Evolutionary conservation across 2,329 filamentous ascomycete species (phyloP).

Genomic region (Stenocarpella maydis): DNA sequence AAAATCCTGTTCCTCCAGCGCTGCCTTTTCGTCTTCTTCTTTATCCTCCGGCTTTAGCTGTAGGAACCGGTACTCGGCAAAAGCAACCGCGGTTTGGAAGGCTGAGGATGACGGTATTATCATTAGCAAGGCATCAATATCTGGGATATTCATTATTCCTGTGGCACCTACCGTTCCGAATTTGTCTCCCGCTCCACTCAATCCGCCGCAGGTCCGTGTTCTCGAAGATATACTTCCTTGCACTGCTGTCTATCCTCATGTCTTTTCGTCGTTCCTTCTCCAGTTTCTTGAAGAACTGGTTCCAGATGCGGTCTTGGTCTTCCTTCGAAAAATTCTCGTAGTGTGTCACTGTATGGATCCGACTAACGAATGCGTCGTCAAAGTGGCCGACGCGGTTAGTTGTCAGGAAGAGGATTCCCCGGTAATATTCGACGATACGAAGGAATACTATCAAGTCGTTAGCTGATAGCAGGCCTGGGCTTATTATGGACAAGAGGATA

Average conservation of each 20-base stretch:
- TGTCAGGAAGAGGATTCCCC: conserved; percentile 41
- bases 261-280: background rate
- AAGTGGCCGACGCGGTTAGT: conserved; percentile 46
- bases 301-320: background rate
- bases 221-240: background rate
- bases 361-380: conserved; percentile 48
- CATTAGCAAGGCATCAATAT: no score
- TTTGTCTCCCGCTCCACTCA: no score
- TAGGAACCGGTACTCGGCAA: background rate
- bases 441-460: conserved; percentile 36
- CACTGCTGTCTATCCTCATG: background rate
- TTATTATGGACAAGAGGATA: no score
- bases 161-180: background rate
- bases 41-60: background rate
- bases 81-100: conserved; percentile 19
- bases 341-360: conserved; percentile 44
- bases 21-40: background rate
- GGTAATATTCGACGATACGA: conserved; percentile 41
- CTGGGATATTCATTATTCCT: no score
- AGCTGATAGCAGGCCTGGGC: background rate
- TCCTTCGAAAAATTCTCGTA: conserved; percentile 37
- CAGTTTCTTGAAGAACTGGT: background rate
- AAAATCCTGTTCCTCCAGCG: background rate
- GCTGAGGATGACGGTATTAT: background rate
- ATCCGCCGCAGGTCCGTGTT: background rate